These are phyloP conservation scores for Rhodamnia rubescens DNA, from an alignment of 345 rosid genomes.

Conservation along the genomic window DNA sequence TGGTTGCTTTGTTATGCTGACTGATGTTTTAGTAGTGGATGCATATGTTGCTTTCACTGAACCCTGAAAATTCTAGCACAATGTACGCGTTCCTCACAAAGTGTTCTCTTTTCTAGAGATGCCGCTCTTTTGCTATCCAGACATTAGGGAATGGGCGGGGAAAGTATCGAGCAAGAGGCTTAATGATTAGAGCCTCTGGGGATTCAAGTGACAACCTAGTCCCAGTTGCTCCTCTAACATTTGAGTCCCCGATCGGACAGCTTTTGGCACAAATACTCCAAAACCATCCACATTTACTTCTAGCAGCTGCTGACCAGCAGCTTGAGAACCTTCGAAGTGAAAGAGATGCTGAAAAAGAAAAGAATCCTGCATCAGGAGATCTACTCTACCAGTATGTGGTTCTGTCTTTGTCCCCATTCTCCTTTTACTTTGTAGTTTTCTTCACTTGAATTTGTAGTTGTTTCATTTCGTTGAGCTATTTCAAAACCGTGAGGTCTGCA, in stretches of 20 bases:
- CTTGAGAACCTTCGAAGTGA: slow-evolving; percentile 66
- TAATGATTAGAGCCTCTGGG: slow-evolving; percentile 49
- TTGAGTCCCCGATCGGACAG: slow-evolving; percentile 82
- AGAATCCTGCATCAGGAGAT: slow-evolving; percentile 30
- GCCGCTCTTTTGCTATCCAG: slow-evolving; percentile 28
- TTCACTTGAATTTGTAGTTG: neutral
- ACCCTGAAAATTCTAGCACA: neutral
- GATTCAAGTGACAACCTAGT: slow-evolving; percentile 26
- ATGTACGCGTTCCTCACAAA: neutral
- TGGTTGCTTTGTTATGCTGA: neutral
- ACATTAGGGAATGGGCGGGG: slow-evolving; percentile 30
- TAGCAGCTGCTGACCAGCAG: slow-evolving; percentile 76
- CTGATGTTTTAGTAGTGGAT: neutral
- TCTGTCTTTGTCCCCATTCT: neutral
- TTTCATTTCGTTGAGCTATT: neutral
- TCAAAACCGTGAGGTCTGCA: neutral
- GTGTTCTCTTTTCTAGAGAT: slow-evolving; percentile 34
- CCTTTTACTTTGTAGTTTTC: neutral
- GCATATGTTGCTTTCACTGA: neutral
- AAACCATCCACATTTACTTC: slow-evolving; percentile 85
- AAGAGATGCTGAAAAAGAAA: slow-evolving; percentile 32
- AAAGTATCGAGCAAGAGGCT: slow-evolving; percentile 32
- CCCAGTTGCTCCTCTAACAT: slow-evolving; percentile 63
- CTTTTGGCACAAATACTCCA: slow-evolving; percentile 64
- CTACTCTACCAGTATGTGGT: slow-evolving; percentile 61